Conservation (phyloP, 73 alveolate genomes). For the Stentor roeselii region DNA sequence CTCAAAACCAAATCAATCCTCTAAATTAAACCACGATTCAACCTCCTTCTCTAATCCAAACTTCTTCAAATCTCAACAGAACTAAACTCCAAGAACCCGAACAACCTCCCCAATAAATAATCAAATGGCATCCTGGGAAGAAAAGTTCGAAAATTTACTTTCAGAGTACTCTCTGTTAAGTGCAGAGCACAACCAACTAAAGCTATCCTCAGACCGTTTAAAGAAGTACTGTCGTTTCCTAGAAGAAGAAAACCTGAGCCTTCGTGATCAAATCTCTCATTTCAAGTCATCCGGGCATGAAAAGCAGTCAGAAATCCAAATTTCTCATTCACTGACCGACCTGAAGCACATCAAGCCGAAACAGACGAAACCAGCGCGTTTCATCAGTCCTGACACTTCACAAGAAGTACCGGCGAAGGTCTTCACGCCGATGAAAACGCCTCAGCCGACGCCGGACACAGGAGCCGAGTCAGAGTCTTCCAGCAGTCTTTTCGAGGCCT, state of each 20-base stretch:
- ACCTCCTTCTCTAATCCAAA: no score
- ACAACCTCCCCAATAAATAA: no score
- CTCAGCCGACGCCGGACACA: slow-evolving; percentile 4
- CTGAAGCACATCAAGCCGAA: no score
- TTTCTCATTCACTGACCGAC: background rate
- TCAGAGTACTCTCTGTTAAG: background rate
- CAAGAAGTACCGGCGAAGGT: background rate
- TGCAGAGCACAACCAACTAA: slow-evolving; percentile 1
- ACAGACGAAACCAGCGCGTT: background rate
- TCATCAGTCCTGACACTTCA: background rate
- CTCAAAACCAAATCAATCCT: no score
- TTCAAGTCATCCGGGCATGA: no score
- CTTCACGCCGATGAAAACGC: background rate
- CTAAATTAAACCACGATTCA: no score
- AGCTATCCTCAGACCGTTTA: background rate
- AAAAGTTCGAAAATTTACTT: background rate
- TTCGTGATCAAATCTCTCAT: background rate
- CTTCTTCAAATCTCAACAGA: no score
- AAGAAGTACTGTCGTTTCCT: background rate
- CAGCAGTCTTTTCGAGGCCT: background rate
- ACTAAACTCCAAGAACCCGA: no score
- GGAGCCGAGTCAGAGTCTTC: background rate
- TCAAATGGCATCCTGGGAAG: no score
- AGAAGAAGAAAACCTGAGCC: background rate
- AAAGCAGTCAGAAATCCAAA: background rate